These are phyloP conservation scores for sweet orange (Citrus sinensis) DNA, from an alignment of 345 rosid species.

Conservation along the genomic window DVS_A1.0 CM039166.1:24769001-24769500, in stretches of 20 bases:
- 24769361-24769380: not conserved
- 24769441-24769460: not conserved
- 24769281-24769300: not conserved
- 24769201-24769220: conserved; percentile 87
- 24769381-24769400: not conserved
- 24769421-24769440: not conserved
- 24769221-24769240: conserved; percentile 97
- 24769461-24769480: not conserved
- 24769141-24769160: conserved; percentile 84
- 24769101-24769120: not conserved
- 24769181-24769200: conserved; percentile 93
- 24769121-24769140: conserved; percentile 52
- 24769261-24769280: not conserved
- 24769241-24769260: conserved; percentile 54
- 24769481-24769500: not conserved
- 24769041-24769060: conserved; percentile 31
- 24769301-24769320: not conserved
- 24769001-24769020: conserved; percentile 29
- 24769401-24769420: not conserved
- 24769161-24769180: conserved; percentile 98
- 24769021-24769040: conserved; percentile 37
- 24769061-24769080: not conserved
- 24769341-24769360: not conserved
- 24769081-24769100: not conserved
- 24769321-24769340: not conserved